These are phyloP conservation scores for Hypoxylon sp. DNA, from an alignment of 2,329 filamentous ascomycete species.

Conservation along the genomic window DNA sequence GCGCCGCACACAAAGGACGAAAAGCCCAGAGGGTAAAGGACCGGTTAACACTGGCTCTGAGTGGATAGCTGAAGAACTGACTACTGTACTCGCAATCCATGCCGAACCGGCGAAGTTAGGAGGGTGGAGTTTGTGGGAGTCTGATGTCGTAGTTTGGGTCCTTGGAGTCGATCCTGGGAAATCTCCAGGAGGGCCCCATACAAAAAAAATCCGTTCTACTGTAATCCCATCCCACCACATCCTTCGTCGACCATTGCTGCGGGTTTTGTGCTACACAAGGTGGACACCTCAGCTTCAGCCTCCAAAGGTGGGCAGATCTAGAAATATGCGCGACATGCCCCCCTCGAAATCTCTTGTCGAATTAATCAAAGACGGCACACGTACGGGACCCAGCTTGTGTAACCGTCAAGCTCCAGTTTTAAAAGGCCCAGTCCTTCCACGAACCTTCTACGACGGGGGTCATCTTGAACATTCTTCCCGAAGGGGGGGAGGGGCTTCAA, in stretches of 20 bases:
- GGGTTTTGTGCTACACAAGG: conserved; percentile 44
- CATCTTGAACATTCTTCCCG: conserved; percentile 4
- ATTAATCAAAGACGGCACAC: conserved; percentile 34
- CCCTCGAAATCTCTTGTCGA: conserved; percentile 31
- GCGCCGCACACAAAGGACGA: conserved; percentile 17
- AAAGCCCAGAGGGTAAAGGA: conserved; percentile 22
- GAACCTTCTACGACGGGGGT: conserved; percentile 39
- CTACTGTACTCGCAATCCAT: conserved; percentile 15
- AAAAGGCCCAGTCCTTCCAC: conserved; percentile 39
- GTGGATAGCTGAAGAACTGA: conserved; percentile 22
- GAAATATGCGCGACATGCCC: conserved; percentile 35
- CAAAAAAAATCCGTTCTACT: conserved; percentile 26
- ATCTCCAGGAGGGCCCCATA: conserved; percentile 28
- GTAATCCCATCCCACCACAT: conserved; percentile 30
- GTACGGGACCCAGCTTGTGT: conserved; percentile 43
- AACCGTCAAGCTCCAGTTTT: conserved; percentile 43
- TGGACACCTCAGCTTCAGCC: conserved; percentile 43
- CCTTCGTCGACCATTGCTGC: conserved; percentile 35
- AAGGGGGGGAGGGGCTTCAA: conserved; percentile 1
- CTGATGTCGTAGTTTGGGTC: conserved; percentile 36
- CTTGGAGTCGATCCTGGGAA: conserved; percentile 34
- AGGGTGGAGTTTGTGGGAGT: conserved; percentile 35
- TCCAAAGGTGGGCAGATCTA: conserved; percentile 39
- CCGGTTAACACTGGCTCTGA: conserved; percentile 32
- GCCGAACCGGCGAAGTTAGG: conserved; percentile 18